Evolutionary conservation across 805 yeast species (phyloP).

Genomic region (Teunomyces aglyptinius): DNA sequence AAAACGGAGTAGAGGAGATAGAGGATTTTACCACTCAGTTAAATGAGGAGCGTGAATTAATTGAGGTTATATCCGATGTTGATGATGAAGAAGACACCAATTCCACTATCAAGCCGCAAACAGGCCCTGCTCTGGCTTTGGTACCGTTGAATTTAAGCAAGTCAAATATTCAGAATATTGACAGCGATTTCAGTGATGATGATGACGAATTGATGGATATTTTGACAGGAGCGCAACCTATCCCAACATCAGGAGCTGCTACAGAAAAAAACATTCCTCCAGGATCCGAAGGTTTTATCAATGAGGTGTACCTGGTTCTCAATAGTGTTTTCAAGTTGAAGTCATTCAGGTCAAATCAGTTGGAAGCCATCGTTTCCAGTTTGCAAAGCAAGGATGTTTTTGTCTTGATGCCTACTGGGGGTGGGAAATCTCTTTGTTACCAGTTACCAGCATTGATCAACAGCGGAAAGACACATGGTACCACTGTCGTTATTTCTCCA

Average conservation of each 20-base stretch:
- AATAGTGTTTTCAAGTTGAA: conserved; percentile 58
- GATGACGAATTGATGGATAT: conserved; percentile 31
- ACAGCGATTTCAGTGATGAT: conserved; percentile 27
- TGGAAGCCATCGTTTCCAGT: conserved; percentile 81
- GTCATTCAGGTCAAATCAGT: conserved; percentile 77
- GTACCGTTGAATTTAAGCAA: not conserved
- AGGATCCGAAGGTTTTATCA: conserved; percentile 54
- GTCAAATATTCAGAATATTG: not conserved
- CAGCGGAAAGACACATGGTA: conserved; percentile 74
- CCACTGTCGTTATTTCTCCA: conserved; percentile 91
- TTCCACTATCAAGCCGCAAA: not conserved
- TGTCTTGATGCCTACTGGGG: conserved; percentile 98
- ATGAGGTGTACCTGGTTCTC: conserved; percentile 61
- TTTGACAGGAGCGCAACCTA: conserved; percentile 12
- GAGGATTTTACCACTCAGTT: conserved; percentile 37
- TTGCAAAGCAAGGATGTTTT: conserved; percentile 80
- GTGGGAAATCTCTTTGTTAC: conserved; percentile 94
- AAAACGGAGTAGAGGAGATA: conserved; percentile 23
- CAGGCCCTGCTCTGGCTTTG: not conserved
- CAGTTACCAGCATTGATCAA: conserved; percentile 88
- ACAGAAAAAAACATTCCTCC: conserved; percentile 21
- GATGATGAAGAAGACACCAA: conserved; percentile 18
- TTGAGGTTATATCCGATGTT: conserved; percentile 38
- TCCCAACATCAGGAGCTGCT: conserved; percentile 12
- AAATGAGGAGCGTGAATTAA: conserved; percentile 40